phyloP scores from a whole-genome alignment of 2,329 filamentous ascomycete genomes.

The Hypoxylon sp. region DNA sequence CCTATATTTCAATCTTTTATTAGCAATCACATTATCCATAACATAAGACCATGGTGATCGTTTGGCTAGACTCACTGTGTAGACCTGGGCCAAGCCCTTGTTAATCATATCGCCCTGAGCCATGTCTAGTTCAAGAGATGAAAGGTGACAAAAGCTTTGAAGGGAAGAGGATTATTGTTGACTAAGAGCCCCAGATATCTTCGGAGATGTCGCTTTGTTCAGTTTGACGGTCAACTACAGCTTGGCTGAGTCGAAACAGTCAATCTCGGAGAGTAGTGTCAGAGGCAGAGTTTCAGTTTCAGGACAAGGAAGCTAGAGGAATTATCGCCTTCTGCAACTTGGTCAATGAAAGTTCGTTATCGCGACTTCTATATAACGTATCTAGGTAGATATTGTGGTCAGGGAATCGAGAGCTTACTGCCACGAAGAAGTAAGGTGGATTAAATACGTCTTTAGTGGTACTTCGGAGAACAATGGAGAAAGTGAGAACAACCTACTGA shows the following conservation, averaged over 20 bases:
- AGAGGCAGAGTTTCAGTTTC: too few relatives aligned
- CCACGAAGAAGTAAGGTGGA: neutral
- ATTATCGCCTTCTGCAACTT: neutral
- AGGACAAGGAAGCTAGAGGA: too few relatives aligned
- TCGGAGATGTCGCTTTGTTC: too few relatives aligned
- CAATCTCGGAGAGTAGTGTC: too few relatives aligned
- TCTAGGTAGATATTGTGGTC: neutral
- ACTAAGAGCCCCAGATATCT: too few relatives aligned
- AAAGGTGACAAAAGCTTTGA: neutral
- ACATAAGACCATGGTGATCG: neutral
- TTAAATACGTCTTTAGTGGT: neutral
- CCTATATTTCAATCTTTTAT: conserved; percentile 28
- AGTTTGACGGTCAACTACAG: too few relatives aligned
- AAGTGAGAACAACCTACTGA: neutral
- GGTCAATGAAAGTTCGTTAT: neutral
- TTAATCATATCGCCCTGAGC: conserved; percentile 18
- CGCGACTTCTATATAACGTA: neutral
- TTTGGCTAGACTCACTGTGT: conserved; percentile 28
- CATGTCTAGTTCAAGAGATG: conserved; percentile 10
- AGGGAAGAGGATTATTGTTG: neutral
- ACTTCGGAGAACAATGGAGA: neutral
- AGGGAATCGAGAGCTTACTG: neutral
- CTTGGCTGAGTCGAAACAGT: too few relatives aligned
- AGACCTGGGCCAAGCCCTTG: conserved; percentile 37
- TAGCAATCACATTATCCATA: conserved; percentile 2